Base-by-base conservation (phyloP, 306 rosid genomes). In the Biancaea sappan region DNA sequence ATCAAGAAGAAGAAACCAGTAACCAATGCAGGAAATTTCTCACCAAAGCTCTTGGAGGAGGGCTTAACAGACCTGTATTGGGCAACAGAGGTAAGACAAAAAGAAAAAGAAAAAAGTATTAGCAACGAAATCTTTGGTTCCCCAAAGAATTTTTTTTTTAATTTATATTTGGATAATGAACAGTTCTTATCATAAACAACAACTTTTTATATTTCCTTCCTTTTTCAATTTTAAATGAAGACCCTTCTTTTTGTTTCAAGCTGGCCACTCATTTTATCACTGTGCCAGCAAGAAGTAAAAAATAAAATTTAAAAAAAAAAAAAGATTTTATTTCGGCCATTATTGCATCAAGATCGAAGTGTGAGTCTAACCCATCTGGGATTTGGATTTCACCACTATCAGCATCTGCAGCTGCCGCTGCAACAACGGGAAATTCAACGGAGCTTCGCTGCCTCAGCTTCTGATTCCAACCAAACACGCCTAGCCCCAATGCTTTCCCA, bases 1-100 rank as follows among this genome's bases (percentile, higher is more conserved):
- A 88, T 88, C 31, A 90, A 90, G 91, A 90, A 90, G 70, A 80
- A 90, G 85, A 86, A 88, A 19, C 93, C 93, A 29, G 96, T 90
- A 35, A 90, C 70, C 52, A 90, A 34, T 14, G 64, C 86, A 4
- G 96, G 93, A 77, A 78, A 88, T 66, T 63, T 85, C 71, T 84
- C 89, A 22, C 79, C 67, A 68, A 86, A 85, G 63, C 89, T 84
- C 77, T 81, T 80, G 19, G 88, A 72, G 19, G 88, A 72, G 40
- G 87, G 62, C 52, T 72, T 68, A 0, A 67, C 76, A 77, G 69
- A 48, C 82, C 92, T 85, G 88, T 59, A 53, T 54, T 48, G 16
- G 5, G 26, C 16, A 60, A 62, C 58, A 76, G n/a, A n/a, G n/a
- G n/a, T n/a, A n/a, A n/a, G n/a, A n/a, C n/a, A n/a, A n/a, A n/a